phyloP scores from a whole-genome alignment of 2,329 filamentous ascomycete genomes.

The Alternaria sp. region DNA sequence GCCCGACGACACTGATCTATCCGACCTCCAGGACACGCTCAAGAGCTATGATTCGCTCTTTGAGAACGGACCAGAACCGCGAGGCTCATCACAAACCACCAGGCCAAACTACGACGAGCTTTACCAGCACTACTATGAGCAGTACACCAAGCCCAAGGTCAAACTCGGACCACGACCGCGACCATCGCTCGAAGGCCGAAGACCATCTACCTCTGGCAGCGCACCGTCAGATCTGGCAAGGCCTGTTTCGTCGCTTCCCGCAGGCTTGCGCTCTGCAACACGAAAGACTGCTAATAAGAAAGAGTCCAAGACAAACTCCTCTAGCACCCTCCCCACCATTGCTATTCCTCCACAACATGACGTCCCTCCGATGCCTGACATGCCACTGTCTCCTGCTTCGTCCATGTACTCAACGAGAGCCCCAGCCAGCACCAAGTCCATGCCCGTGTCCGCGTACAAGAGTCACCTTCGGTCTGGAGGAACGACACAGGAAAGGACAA shows the following conservation, averaged over 20 bases:
- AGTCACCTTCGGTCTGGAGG: conserved; percentile 54
- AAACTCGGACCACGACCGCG: conserved; percentile 89
- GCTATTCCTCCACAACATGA: conserved; percentile 46
- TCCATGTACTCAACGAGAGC: conserved; percentile 51
- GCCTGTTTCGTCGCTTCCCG: conserved; percentile 80
- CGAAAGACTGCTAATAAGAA: conserved; percentile 43
- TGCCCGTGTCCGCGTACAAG: conserved; percentile 52
- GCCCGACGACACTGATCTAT: conserved; percentile 29
- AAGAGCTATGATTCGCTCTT: conserved; percentile 48
- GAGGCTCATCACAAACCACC: conserved; percentile 53
- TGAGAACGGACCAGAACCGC: conserved; percentile 53
- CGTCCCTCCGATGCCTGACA: conserved; percentile 46
- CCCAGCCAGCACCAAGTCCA: conserved; percentile 54
- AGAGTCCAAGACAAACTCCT: conserved; percentile 49
- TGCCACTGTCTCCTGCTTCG: conserved; percentile 49
- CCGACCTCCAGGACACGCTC: conserved; percentile 38
- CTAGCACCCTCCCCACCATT: conserved; percentile 39
- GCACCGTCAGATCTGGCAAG: conserved; percentile 60
- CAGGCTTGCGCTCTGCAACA: conserved; percentile 71
- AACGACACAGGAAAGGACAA: conserved; percentile 89
- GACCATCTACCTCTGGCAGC: conserved; percentile 67
- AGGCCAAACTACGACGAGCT: conserved; percentile 53
- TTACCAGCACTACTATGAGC: conserved; percentile 59
- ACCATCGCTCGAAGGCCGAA: conserved; percentile 74
- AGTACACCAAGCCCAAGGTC: conserved; percentile 78